Evolutionary conservation across 192 early-diverging fungal genomes (phyloP), one percentile per base, ranked within the genome.

Genomic region (Coemansia sp.): DNA sequence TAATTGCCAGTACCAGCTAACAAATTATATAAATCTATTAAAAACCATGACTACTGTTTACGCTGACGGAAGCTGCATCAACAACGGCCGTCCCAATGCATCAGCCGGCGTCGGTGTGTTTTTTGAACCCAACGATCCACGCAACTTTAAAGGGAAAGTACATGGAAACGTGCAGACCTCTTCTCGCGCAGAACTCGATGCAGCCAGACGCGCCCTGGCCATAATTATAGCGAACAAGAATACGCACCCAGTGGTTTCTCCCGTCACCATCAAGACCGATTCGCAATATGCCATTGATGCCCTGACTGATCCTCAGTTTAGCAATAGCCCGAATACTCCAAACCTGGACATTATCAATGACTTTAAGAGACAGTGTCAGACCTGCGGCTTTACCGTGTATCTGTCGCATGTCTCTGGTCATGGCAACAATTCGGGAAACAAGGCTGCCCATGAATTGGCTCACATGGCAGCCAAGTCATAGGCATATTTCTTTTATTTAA

Each of bases 21-120:
- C n/a, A n/a, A n/a, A n/a, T n/a, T n/a, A n/a, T n/a, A n/a, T n/a
- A n/a, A n/a, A n/a, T n/a, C n/a, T n/a, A 49, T 14, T 13, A 6
- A 49, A 20, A 49, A 49, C n/a, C n/a, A 51, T 51, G 25, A 51
- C 23, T 19, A 51, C 25, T 4, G 16, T 42, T 18, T 42, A 42
- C 39, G 39, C 13, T 13, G 39, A 42, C 39, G 39, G 39, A 42
- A 42, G 39, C 39, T 42, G 39, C 39, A 9, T 42, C 14, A 42
- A 42, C 39, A 42, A 42, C 1, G 39, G 39, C 6, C 5, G 6
- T 18, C 5, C 39, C 39, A 42, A 42, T 1, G 39, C 39, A 1
- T 42, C 39, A 13, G 58, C 49, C 10, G 61, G 61, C 32, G 20
- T 62, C 13, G 61, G 61, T 11, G 51, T 62, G 1, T 62, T 53